phyloP scores from a whole-genome alignment of 352 stramenopile species.

The Phytophthora lateralis region DNA sequence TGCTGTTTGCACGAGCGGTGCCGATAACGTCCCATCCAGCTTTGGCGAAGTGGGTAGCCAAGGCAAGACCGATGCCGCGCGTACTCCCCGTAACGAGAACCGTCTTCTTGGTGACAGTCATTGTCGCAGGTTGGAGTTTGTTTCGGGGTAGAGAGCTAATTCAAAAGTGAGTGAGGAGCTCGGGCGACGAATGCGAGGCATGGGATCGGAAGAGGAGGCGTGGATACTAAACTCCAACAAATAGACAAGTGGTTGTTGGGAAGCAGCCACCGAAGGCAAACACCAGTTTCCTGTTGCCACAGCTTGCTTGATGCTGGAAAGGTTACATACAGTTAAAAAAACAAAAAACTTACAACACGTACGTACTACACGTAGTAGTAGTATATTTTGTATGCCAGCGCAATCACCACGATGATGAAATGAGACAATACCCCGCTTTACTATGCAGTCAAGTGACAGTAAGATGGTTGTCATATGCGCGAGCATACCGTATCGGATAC shows the following conservation, averaged over 20 bases:
- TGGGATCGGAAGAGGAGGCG: too few species aligned
- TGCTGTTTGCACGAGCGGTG: constrained; percentile 29
- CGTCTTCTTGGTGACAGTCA: constrained; percentile 33
- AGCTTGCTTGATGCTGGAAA: too few species aligned
- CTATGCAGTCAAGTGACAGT: too few species aligned
- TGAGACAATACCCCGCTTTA: not conserved
- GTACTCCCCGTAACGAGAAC: constrained; percentile 53
- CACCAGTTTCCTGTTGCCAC: too few species aligned
- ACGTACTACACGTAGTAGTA: too few species aligned
- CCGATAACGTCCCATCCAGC: constrained; percentile 46
- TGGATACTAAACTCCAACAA: too few species aligned
- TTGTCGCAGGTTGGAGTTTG: not conserved
- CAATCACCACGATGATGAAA: constrained; percentile 6
- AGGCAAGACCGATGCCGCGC: constrained; percentile 45
- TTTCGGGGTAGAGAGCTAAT: not conserved
- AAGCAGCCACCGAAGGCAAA: too few species aligned
- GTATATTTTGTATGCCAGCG: constrained; percentile 1
- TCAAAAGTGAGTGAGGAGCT: constrained; percentile 15
- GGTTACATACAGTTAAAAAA: not conserved
- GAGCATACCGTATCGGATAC: too few species aligned
- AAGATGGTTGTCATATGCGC: too few species aligned
- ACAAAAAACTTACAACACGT: too few species aligned
- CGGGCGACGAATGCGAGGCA: not conserved
- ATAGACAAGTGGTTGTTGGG: too few species aligned
- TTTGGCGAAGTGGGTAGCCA: constrained; percentile 45